These are phyloP conservation scores for Diplodia seriata DNA, from an alignment of 2,329 filamentous ascomycete genomes.

Conservation along the genomic window DNA sequence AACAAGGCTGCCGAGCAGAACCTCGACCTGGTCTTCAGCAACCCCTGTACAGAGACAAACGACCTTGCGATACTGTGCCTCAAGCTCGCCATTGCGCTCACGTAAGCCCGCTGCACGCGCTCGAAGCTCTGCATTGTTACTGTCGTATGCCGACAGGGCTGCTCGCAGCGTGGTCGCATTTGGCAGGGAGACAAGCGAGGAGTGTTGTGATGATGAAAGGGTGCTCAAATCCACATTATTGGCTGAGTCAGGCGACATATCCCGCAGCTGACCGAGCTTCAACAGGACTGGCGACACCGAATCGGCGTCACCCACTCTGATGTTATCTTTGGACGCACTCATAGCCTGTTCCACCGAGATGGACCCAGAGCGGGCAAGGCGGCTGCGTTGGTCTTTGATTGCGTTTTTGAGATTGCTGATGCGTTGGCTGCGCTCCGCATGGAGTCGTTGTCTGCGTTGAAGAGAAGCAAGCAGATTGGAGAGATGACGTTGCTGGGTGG, in stretches of 20 bases:
- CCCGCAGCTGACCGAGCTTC: slow-evolving; percentile 23
- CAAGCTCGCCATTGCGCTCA: slow-evolving; percentile 80
- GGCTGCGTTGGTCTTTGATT: slow-evolving; percentile 69
- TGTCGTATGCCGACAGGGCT: slow-evolving; percentile 72
- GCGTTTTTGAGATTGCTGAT: slow-evolving; percentile 80
- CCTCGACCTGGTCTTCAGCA: slow-evolving; percentile 78
- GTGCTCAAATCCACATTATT: slow-evolving; percentile 38
- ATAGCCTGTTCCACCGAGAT: slow-evolving; percentile 26
- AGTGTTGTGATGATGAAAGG: slow-evolving; percentile 31
- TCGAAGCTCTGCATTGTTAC: slow-evolving; percentile 71
- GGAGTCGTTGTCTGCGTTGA: slow-evolving; percentile 68
- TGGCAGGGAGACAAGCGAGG: slow-evolving; percentile 35
- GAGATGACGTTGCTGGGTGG: slow-evolving; percentile 77
- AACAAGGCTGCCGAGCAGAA: slow-evolving; percentile 77
- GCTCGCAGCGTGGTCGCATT: slow-evolving; percentile 61
- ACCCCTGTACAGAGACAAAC: slow-evolving; percentile 86
- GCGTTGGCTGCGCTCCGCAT: slow-evolving; percentile 70
- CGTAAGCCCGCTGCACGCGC: slow-evolving; percentile 74
- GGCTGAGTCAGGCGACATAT: slow-evolving; percentile 43
- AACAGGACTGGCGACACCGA: slow-evolving; percentile 33
- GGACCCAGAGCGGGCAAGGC: slow-evolving; percentile 26
- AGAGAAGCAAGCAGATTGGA: slow-evolving; percentile 75
- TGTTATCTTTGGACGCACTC: slow-evolving; percentile 57
- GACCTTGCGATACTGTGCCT: slow-evolving; percentile 85
- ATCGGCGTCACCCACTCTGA: slow-evolving; percentile 57